Evolutionary conservation across 2,329 filamentous ascomycete species (phyloP).

Genomic region (Periconia sp.): DNA sequence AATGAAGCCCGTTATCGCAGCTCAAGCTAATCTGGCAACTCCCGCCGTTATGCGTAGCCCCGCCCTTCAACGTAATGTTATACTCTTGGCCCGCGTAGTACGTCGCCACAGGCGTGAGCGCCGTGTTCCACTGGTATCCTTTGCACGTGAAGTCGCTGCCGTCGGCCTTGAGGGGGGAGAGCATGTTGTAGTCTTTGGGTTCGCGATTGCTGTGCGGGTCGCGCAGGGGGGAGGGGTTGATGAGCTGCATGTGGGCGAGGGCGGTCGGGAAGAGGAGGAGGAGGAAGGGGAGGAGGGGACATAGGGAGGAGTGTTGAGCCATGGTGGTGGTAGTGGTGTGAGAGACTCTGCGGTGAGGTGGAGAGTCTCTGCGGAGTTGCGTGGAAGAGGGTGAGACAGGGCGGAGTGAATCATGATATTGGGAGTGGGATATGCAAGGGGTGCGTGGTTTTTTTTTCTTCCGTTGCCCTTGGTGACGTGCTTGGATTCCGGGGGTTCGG

Average conservation of each 20-base stretch:
- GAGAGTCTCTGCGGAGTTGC: too few species aligned
- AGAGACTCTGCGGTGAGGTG: conserved; percentile 11
- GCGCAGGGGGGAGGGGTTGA: conserved; percentile 55
- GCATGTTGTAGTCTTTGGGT: conserved; percentile 68
- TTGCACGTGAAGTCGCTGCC: conserved; percentile 78
- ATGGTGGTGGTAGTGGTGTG: conserved; percentile 18
- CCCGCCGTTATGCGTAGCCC: conserved; percentile 65
- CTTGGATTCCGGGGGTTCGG: conserved; percentile 25
- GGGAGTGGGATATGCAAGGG: background rate
- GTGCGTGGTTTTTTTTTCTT: conserved; percentile 3
- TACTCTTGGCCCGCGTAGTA: conserved; percentile 65
- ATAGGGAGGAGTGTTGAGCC: conserved; percentile 20
- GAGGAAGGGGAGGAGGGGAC: conserved; percentile 20
- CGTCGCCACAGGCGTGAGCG: conserved; percentile 58
- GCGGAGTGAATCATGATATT: background rate
- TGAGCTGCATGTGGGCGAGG: conserved; percentile 58
- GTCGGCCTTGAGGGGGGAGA: conserved; percentile 61
- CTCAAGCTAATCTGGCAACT: conserved; percentile 77
- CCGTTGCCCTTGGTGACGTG: conserved; percentile 2
- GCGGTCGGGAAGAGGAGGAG: conserved; percentile 17
- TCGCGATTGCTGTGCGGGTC: conserved; percentile 51
- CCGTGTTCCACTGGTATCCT: conserved; percentile 58
- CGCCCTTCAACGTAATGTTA: conserved; percentile 65
- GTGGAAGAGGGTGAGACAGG: background rate
- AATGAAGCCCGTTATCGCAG: conserved; percentile 70